Evolutionary conservation across 2,329 filamentous ascomycete genomes (phyloP), one percentile per base, ranked within the genome.

Genomic region (Aspergillus carbonarius): DNA sequence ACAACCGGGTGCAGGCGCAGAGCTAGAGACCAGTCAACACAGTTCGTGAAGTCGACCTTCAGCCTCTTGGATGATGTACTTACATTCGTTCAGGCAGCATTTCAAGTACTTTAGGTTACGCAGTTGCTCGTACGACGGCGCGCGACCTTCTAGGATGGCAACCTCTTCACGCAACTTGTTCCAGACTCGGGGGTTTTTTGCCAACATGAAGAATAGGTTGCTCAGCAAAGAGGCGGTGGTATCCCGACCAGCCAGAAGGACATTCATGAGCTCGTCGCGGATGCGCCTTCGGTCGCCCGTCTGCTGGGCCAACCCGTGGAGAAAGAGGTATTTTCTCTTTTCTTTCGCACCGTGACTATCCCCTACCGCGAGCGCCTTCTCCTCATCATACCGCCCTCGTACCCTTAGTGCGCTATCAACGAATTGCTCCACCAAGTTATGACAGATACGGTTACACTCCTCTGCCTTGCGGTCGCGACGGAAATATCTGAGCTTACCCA

Each of bases 221-320:
- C 76, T 69, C 4, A 79, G 60, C 3, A 76, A 60, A 5, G 70
- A 70, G 13, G 76, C 81, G 2, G 82, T 84, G 0, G 81, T 83
- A 63, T 84, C 82, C 10, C 80, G 75, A n/a, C 80, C 81, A 4
- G 81, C 81, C 0, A 82, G 67, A 1, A 83, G 70, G 32, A 83
- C 76, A 61, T 80, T 81, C 35, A 83, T 70, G 4, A 81, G 66
- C 60, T 83, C 76, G 55, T 74, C 74, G 12, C 78, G 73, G 23
- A 83, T 75, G 1, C 72, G 68, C 18, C 72, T 70, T 4, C 71
- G 75, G 54, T 82, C 79, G 7, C 72, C 67, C 2, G 78, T 81
- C 25, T 76, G 71, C 42, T 74, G 68, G 13, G 76, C 76, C 9
- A 82, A 67, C 57, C 79, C 78, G 35, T 80, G 70, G 27, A 81